A percentile compares a stretch with the other conserved stretches of the same genome.
Conservation (phyloP, 2,329 filamentous ascomycete species). For the Nemania bipapillata region DNA sequence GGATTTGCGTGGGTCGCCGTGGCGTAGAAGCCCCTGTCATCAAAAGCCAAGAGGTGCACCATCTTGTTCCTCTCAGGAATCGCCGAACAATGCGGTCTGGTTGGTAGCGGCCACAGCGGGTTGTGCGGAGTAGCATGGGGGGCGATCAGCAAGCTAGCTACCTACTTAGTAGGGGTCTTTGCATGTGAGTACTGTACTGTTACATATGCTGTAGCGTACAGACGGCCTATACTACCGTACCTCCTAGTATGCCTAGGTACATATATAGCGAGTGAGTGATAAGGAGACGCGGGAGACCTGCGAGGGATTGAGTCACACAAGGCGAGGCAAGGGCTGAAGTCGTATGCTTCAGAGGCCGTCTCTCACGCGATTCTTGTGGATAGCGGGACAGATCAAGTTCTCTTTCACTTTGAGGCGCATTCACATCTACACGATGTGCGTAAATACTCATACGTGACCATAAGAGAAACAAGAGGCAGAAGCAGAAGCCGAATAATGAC, state of each 20-base stretch:
- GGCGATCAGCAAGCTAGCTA: constrained; percentile 41
- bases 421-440: neutral
- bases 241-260: neutral
- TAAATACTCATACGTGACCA: neutral
- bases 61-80: constrained; percentile 46
- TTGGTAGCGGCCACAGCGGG: constrained; percentile 48
- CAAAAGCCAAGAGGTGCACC: constrained; percentile 35
- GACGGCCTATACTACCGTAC: constrained; percentile 14
- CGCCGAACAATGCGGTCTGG: constrained; percentile 50
- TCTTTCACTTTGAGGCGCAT: neutral
- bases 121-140: constrained; percentile 43
- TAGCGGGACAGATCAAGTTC: neutral
- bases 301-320: constrained; percentile 18
- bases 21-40: constrained; percentile 52
- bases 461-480: neutral
- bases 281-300: constrained; percentile 1
- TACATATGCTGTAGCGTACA: constrained; percentile 9
- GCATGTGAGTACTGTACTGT: neutral
- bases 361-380: neutral
- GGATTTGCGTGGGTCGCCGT: constrained; percentile 40
- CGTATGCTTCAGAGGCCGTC: neutral
- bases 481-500: constrained; percentile 12
- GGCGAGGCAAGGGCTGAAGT: constrained; percentile 11
- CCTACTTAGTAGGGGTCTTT: constrained; percentile 12
- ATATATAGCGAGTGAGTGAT: neutral